Conservation (phyloP, 768 basidiomycete genomes). For the Mycena albidolilacea region DNA sequence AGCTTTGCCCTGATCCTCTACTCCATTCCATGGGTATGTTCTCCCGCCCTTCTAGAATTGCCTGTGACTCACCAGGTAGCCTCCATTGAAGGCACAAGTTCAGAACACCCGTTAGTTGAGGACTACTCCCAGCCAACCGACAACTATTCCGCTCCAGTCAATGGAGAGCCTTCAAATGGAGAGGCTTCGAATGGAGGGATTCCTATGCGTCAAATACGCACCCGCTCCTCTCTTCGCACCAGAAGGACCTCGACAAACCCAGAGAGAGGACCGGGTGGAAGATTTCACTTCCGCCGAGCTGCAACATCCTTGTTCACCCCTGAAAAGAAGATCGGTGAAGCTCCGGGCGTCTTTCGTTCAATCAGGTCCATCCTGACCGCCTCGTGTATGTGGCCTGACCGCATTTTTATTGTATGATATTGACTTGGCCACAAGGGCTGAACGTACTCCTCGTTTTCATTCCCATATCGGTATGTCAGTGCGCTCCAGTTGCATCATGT, state of each 20-base stretch:
- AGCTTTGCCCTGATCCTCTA: background rate
- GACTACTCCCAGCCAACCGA: conserved; percentile 1
- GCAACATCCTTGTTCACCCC: conserved; percentile 55
- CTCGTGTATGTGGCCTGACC: conserved; percentile 64
- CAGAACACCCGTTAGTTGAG: conserved; percentile 31
- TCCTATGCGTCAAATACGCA: conserved; percentile 11
- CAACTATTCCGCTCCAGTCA: background rate
- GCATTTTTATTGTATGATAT: background rate
- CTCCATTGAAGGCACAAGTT: conserved; percentile 24
- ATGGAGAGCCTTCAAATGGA: background rate
- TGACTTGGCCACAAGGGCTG: conserved; percentile 61
- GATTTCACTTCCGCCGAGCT: conserved; percentile 38
- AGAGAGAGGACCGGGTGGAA: conserved; percentile 24
- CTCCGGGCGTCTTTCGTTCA: conserved; percentile 64
- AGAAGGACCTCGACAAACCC: conserved; percentile 5
- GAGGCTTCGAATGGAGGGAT: conserved; percentile 22
- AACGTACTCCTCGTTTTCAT: conserved; percentile 82
- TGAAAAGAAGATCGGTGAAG: conserved; percentile 53
- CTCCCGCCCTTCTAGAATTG: conserved; percentile 12
- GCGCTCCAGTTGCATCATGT: conserved; percentile 1
- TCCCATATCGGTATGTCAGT: conserved; percentile 71
- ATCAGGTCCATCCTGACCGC: conserved; percentile 67
- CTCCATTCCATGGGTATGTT: conserved; percentile 36
- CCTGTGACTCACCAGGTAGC: conserved; percentile 6
- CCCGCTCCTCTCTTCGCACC: background rate